Percentiles rank a stretch among this genome's conserved stretches.
phyloP scores from a whole-genome alignment of 805 yeast species.

The Maudiozyma bulderi region DNA sequence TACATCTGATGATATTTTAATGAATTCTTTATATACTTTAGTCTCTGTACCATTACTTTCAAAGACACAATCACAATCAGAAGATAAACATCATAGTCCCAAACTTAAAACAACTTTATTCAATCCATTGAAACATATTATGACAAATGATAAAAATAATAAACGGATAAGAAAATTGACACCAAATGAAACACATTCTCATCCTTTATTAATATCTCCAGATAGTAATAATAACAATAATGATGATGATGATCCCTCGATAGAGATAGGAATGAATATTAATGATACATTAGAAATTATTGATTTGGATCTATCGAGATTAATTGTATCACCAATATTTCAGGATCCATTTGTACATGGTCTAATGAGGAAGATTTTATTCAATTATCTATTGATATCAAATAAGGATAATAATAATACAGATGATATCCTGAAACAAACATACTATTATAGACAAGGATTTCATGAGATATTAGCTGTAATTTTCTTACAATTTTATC shows the following conservation, averaged over 20 bases:
- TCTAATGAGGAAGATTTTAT: constrained; percentile 20
- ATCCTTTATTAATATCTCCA: constrained; percentile 7
- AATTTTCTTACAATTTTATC: constrained; percentile 19
- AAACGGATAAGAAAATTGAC: constrained; percentile 20
- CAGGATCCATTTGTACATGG: constrained; percentile 11
- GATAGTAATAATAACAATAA: not conserved
- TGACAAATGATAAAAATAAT: not conserved
- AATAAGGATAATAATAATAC: not conserved
- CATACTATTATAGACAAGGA: constrained; percentile 22
- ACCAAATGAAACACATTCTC: constrained; percentile 8
- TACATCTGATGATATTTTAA: not conserved
- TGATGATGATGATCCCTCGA: not conserved
- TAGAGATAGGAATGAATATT: constrained; percentile 9
- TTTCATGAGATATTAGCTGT: constrained; percentile 26
- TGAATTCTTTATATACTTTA: not conserved
- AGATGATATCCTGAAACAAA: not conserved
- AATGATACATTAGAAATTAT: constrained; percentile 22
- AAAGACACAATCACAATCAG: not conserved
- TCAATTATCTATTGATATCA: constrained; percentile 12
- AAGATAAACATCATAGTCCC: not conserved
- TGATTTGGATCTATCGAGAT: constrained; percentile 23
- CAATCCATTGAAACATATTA: too few relatives aligned
- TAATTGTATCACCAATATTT: constrained; percentile 19
- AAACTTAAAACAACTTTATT: too few relatives aligned
- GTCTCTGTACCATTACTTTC: not conserved